Conservation (phyloP, 2,329 filamentous ascomycete species). For the Karstenula rhodostoma region DNA sequence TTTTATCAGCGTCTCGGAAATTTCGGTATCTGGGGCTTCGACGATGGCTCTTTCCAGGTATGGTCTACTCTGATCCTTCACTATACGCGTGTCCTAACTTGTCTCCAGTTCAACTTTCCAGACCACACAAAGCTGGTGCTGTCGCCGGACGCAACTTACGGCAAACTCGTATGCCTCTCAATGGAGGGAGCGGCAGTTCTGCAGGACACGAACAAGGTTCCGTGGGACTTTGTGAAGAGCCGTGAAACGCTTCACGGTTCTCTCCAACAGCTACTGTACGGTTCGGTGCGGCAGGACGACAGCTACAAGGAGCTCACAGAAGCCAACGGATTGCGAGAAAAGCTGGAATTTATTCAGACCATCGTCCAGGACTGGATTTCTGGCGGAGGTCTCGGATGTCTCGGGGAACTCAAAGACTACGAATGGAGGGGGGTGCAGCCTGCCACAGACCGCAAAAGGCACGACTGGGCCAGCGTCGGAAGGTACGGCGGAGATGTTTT, state of each 20-base stretch:
- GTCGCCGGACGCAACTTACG: constrained; percentile 75
- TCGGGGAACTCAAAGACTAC: constrained; percentile 47
- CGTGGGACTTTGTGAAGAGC: constrained; percentile 74
- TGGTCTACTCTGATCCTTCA: constrained; percentile 22
- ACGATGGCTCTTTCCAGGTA: constrained; percentile 80
- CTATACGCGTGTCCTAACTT: constrained; percentile 4
- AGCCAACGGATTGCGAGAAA: constrained; percentile 76
- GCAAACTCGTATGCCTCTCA: constrained; percentile 79
- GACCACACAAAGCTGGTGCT: constrained; percentile 87
- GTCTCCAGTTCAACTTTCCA: constrained; percentile 79
- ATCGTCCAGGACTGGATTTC: constrained; percentile 75
- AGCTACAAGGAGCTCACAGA: constrained; percentile 64
- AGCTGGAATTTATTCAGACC: constrained; percentile 75
- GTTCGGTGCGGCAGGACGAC: constrained; percentile 58
- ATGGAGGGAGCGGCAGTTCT: constrained; percentile 74
- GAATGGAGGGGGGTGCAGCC: constrained; percentile 55
- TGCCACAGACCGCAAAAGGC: constrained; percentile 52
- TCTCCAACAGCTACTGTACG: constrained; percentile 75
- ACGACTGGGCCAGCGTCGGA: constrained; percentile 59
- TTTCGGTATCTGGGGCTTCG: constrained; percentile 82
- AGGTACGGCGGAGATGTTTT: constrained; percentile 56
- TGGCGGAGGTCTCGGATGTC: constrained; percentile 71
- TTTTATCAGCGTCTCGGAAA: constrained; percentile 85
- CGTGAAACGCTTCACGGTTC: constrained; percentile 76
- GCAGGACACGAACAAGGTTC: constrained; percentile 64